Percentiles rank a stretch among this genome's conserved stretches.
These are phyloP conservation scores for Trichoderma harzianum DNA, from an alignment of 2,329 filamentous ascomycete species.

Conservation along the genomic window DNA sequence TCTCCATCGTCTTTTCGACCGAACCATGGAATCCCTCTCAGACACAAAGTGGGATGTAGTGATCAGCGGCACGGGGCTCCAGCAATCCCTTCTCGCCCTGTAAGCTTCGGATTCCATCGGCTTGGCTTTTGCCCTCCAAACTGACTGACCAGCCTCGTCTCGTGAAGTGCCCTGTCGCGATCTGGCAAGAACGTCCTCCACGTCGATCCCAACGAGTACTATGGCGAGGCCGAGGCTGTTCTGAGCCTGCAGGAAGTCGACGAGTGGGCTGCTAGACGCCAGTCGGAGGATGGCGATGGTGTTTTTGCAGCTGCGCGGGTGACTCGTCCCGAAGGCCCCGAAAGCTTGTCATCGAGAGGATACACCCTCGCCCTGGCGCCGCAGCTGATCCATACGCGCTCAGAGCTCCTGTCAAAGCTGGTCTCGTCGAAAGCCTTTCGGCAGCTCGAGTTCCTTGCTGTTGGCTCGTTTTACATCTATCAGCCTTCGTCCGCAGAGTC, in stretches of 20 bases:
- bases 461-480: slow-evolving; percentile 88
- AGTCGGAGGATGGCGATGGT: slow-evolving; percentile 24
- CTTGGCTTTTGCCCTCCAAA: slow-evolving; percentile 29
- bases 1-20: slow-evolving; percentile 21
- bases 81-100: slow-evolving; percentile 77
- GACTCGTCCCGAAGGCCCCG: slow-evolving; percentile 28
- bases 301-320: slow-evolving; percentile 32
- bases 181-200: slow-evolving; percentile 90
- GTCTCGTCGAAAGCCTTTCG: slow-evolving; percentile 87
- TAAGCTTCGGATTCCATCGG: slow-evolving; percentile 46
- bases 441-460: slow-evolving; percentile 89
- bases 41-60: slow-evolving; percentile 77
- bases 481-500: slow-evolving; percentile 35
- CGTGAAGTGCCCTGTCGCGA: slow-evolving; percentile 79
- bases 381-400: slow-evolving; percentile 81
- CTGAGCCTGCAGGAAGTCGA: slow-evolving; percentile 80
- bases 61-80: slow-evolving; percentile 73
- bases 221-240: slow-evolving; percentile 81
- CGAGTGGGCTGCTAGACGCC: slow-evolving; percentile 59
- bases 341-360: slow-evolving; percentile 58
- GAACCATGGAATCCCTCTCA: slow-evolving; percentile 67
- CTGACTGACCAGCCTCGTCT: slow-evolving; percentile 33
- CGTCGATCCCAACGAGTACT: slow-evolving; percentile 82
- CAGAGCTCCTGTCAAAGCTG: slow-evolving; percentile 70
- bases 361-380: slow-evolving; percentile 84